Evolutionary conservation across 2,329 filamentous ascomycete species (phyloP), one percentile per base, ranked within the genome.

Genomic region (Zymoseptoria brevis): DNA sequence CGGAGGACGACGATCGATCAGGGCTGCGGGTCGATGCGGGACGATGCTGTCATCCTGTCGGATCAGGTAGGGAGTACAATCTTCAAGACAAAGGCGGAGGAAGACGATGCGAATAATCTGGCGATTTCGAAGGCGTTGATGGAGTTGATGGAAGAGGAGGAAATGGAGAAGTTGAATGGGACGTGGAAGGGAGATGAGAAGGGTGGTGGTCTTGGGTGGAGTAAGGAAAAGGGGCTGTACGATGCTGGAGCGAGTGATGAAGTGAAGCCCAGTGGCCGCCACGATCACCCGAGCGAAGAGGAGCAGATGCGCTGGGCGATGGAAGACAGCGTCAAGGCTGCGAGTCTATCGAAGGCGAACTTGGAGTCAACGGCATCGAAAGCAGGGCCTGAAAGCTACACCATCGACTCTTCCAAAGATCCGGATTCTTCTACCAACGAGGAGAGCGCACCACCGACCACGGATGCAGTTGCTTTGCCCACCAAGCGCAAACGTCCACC

Each of bases 101-200:
- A 95, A 71, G 90, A 96, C 57, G 87, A 91, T 66, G 92, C 90
- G 3, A 95, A 96, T 67, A 90, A 96, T 58, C 81, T 83, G 22
- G 92, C 92, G 4, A 96, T 96, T 61, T 85, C 90, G 56, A 85
- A 92, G 68, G 91, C 91, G 0, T 78, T 95, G 30, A 91, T 89
- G 77, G 92, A 96, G 68, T 78, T 96, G 19, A 87, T 94, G 24
- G 88, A 95, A 69, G 86, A 96, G 70, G 91, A 96, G 62, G 82
- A 85, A 64, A 74, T 78, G 64, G 67, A 70, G 53, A 76, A 75
- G 62, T 65, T 76, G 65, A 63, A 84, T 63, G 83, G 84, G n/a
- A 73, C 76, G 57, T 79, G 77, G 59, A 79, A 85, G 67, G 75
- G 77, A 0, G 83, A 78, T 57, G 82, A 84, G 16, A 77, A 76